A percentile compares a stretch with the other conserved stretches of the same genome.
phyloP scores from a whole-genome alignment of 768 basidiomycete species.

The Tremella mesenterica region DNA sequence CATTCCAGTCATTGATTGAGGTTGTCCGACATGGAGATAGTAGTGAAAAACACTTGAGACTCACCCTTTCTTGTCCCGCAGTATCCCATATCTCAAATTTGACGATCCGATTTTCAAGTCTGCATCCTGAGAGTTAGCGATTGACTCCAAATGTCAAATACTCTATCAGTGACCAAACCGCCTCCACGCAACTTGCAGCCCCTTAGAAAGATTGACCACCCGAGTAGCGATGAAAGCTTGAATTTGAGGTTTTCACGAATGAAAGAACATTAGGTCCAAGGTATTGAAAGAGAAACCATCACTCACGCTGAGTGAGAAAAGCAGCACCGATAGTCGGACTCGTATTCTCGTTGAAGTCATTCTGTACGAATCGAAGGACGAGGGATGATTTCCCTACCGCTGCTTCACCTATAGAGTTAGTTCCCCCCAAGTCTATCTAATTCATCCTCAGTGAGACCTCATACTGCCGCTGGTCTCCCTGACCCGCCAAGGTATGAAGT shows the following conservation, averaged over 20 bases:
- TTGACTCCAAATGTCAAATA: no score
- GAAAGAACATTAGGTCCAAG: no score
- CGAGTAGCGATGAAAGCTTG: no score
- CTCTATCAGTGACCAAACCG: no score
- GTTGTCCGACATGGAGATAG: no score
- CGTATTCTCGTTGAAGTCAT: slow-evolving; percentile 98
- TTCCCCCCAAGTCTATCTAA: no score
- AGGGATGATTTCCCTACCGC: slow-evolving; percentile 99
- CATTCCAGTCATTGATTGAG: no score
- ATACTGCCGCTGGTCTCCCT: no score
- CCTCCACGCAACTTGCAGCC: neutral
- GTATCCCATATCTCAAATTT: slow-evolving; percentile 70
- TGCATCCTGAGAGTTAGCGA: slow-evolving; percentile 33
- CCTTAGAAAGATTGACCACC: neutral
- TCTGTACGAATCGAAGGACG: slow-evolving; percentile 91
- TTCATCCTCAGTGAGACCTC: no score
- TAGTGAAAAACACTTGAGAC: no score
- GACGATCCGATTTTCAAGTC: slow-evolving; percentile 59
- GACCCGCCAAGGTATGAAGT: no score
- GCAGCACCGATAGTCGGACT: slow-evolving; percentile 97
- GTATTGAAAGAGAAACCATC: neutral
- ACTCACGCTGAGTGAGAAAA: slow-evolving; percentile 50
- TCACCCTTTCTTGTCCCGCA: slow-evolving; percentile 40
- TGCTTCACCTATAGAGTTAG: slow-evolving; percentile 96
- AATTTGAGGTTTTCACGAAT: no score